Conservation (phyloP, 768 basidiomycete genomes). For the Pisolithus marmoratus region DNA sequence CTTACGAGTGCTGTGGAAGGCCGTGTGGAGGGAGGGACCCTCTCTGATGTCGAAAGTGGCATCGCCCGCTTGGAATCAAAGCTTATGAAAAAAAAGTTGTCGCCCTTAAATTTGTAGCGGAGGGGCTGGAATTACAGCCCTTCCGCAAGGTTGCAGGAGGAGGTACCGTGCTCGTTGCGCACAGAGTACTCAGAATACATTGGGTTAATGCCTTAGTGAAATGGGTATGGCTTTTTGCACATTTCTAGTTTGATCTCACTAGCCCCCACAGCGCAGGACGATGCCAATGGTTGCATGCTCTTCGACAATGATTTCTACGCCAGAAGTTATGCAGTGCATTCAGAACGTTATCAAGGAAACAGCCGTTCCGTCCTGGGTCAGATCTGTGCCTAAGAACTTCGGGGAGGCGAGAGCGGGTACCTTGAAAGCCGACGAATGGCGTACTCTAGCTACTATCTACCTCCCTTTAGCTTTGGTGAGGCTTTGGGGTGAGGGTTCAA, state of each 20-base stretch:
- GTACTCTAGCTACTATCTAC: slow-evolving; percentile 22
- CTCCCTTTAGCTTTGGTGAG: slow-evolving; percentile 31
- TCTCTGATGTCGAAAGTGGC: no score
- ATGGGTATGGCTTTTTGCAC: neutral
- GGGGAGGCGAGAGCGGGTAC: slow-evolving; percentile 21
- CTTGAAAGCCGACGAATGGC: slow-evolving; percentile 36
- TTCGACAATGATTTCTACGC: neutral
- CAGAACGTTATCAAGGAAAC: neutral
- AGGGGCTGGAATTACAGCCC: neutral
- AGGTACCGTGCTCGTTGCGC: no score
- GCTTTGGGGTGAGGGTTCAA: slow-evolving; percentile 20
- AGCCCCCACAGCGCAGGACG: neutral
- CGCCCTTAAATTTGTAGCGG: neutral
- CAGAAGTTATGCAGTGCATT: neutral
- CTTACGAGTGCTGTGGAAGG: neutral
- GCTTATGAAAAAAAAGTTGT: neutral
- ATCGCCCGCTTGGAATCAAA: neutral
- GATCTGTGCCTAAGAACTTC: slow-evolving; percentile 16
- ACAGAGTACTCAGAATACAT: neutral
- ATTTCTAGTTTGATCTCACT: neutral
- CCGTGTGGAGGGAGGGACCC: no score
- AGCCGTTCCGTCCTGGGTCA: slow-evolving; percentile 8
- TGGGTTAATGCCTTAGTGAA: neutral
- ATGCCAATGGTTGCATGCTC: neutral
- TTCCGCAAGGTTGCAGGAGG: neutral